These are phyloP conservation scores for Macroventuria anomochaeta DNA, from an alignment of 2,329 filamentous ascomycete genomes.

Conservation along the genomic window DNA sequence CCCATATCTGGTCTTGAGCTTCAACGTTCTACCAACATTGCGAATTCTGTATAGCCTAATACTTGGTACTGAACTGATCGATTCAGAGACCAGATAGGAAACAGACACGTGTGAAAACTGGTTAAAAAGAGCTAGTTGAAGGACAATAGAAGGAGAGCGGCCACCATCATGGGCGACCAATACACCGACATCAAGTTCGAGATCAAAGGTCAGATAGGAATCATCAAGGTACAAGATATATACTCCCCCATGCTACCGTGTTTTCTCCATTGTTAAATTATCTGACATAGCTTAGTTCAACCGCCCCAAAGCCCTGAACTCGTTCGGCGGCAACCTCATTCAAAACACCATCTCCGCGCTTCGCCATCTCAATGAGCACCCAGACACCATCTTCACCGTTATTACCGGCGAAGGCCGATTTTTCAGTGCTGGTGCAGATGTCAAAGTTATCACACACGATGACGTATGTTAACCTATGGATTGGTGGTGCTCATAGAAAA, in stretches of 20 bases:
- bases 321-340: slow-evolving; percentile 56
- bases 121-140: not conserved
- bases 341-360: slow-evolving; percentile 53
- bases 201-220: slow-evolving; percentile 54
- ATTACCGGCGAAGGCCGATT: slow-evolving; percentile 59
- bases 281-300: slow-evolving; percentile 50
- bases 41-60: not conserved
- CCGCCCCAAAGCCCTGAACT: slow-evolving; percentile 57
- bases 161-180: slow-evolving; percentile 30
- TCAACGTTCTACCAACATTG: not conserved
- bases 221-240: slow-evolving; percentile 51
- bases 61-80: not conserved
- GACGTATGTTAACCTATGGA: slow-evolving; percentile 18
- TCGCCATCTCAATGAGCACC: slow-evolving; percentile 55
- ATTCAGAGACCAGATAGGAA: not conserved
- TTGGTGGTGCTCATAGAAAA: not conserved
- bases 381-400: slow-evolving; percentile 59
- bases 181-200: slow-evolving; percentile 55
- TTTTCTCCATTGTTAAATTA: not conserved
- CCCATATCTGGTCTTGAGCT: slow-evolving; percentile 1
- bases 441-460: slow-evolving; percentile 43
- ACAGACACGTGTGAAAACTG: not conserved
- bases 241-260: not conserved
- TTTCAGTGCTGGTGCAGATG: slow-evolving; percentile 59
- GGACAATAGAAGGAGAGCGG: not conserved